phyloP scores from a whole-genome alignment of 306 rosid genomes.

The Quercus robur region DNA sequence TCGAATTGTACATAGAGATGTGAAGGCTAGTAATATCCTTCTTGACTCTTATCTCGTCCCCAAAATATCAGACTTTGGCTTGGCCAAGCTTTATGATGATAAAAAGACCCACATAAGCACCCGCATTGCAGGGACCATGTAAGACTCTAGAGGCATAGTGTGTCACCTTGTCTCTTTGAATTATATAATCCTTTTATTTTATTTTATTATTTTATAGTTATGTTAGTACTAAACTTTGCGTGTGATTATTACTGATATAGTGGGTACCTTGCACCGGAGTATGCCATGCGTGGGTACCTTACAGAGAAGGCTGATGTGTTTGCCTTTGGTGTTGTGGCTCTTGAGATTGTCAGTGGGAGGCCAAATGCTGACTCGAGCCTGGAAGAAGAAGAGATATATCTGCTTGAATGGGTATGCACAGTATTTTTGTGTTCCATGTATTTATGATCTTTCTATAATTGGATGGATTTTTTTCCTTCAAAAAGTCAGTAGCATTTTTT shows the following conservation, averaged over 20 bases:
- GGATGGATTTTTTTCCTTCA: background rate
- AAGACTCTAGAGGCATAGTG: conserved; percentile 17
- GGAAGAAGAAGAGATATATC: conserved; percentile 58
- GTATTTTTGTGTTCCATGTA: background rate
- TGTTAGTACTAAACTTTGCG: background rate
- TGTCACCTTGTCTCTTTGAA: background rate
- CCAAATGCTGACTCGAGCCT: conserved; percentile 60
- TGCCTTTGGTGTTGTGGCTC: conserved; percentile 81
- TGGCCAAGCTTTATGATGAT: conserved; percentile 81
- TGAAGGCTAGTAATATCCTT: conserved; percentile 75
- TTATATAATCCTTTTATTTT: background rate
- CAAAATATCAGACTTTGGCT: conserved; percentile 82
- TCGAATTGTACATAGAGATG: conserved; percentile 82
- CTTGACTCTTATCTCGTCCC: conserved; percentile 62
- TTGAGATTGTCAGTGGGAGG: conserved; percentile 75
- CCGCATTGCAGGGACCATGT: conserved; percentile 81
- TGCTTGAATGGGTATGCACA: conserved; percentile 69
- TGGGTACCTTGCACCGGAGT: conserved; percentile 90
- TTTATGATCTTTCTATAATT: background rate
- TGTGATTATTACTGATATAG: conserved; percentile 31
- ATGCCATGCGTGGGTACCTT: conserved; percentile 87
- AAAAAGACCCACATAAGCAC: conserved; percentile 79
- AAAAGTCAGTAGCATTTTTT: background rate
- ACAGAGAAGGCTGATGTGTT: conserved; percentile 89
- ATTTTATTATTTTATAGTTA: background rate